Conservation (phyloP, 2,329 filamentous ascomycete genomes). For the Talaromyces sp. region DNA sequence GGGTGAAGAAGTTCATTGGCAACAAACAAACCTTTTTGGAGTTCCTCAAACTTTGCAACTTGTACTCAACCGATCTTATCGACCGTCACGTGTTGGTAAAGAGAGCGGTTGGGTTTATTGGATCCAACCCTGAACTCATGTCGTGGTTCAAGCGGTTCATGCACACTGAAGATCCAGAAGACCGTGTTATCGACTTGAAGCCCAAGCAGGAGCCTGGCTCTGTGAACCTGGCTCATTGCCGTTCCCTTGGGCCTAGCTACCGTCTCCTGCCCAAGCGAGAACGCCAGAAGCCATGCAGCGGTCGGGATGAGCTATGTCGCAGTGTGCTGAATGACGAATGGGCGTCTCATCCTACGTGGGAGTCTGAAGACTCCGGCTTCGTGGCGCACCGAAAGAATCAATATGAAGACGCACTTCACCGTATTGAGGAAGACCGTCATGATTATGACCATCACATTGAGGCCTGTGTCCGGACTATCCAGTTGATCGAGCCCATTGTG, state of each 20-base stretch:
- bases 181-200: conserved; percentile 72
- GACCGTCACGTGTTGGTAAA: conserved; percentile 76
- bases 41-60: conserved; percentile 93
- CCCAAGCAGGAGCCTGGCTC: conserved; percentile 67
- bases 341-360: conserved; percentile 98
- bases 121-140: conserved; percentile 82
- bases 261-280: conserved; percentile 85
- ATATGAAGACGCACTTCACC: conserved; percentile 87
- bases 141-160: conserved; percentile 82
- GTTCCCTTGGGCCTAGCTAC: conserved; percentile 93
- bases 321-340: conserved; percentile 94
- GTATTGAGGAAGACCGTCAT: conserved; percentile 96
- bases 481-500: conserved; percentile 88
- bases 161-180: conserved; percentile 63
- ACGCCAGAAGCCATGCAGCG: conserved; percentile 84
- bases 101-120: conserved; percentile 79
- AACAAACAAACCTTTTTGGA: conserved; percentile 92
- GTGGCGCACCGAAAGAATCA: conserved; percentile 96
- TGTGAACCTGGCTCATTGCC: conserved; percentile 91
- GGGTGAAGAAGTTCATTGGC: conserved; percentile 90
- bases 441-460: conserved; percentile 99
- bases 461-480: conserved; percentile 87
- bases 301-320: conserved; percentile 89
- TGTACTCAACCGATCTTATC: conserved; percentile 90
- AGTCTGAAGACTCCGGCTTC: conserved; percentile 94